Evolutionary conservation across 345 rosid species (phyloP).

Genomic region (Eucalyptus melliodora): DNA sequence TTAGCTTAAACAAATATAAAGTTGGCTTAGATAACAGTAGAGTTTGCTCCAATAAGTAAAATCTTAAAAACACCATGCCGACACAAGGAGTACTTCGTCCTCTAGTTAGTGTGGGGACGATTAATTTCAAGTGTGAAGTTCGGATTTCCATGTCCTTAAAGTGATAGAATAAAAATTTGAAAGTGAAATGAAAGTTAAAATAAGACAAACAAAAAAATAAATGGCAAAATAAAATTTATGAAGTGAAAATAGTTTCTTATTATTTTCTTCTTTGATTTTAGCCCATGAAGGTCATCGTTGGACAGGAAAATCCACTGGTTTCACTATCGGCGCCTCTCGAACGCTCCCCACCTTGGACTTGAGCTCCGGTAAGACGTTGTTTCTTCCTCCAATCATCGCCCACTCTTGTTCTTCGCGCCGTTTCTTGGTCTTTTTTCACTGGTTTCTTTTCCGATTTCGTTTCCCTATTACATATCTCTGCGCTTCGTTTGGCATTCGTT

Average conservation of each 20-base stretch:
- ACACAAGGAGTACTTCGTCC: too few species aligned
- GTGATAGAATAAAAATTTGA: accelerated
- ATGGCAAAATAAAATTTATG: neutral
- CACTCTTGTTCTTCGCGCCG: neutral
- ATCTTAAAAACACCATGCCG: too few species aligned
- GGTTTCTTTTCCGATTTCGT: neutral
- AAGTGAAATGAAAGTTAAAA: accelerated
- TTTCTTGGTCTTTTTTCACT: neutral
- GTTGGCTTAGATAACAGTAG: accelerated
- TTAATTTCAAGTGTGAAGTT: too few species aligned
- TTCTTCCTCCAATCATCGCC: neutral
- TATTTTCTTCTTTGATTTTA: neutral
- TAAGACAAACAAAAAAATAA: too few species aligned
- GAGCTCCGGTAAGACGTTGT: neutral
- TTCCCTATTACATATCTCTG: neutral
- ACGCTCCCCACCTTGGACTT: neutral
- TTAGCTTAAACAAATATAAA: too few species aligned
- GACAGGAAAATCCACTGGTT: neutral
- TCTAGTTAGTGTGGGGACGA: accelerated
- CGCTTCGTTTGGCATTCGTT: neutral
- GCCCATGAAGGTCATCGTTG: neutral
- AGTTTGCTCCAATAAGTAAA: too few species aligned
- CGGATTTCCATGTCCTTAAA: too few species aligned
- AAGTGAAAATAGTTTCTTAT: neutral
- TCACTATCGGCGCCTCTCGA: neutral